phyloP scores from a whole-genome alignment of 192 early-diverging fungal genomes.

The Backusella australiensis region DNA sequence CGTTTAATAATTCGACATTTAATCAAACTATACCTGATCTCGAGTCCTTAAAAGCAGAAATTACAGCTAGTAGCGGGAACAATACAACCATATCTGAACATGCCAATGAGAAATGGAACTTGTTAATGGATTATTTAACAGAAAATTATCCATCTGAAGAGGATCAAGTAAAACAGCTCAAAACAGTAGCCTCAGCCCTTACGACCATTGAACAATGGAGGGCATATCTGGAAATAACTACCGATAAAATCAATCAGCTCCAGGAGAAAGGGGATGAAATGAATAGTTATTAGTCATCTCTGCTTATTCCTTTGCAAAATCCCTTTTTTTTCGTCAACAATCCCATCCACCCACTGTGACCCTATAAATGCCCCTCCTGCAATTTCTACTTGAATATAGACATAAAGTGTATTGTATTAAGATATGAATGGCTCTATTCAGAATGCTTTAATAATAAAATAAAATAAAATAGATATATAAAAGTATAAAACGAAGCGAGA shows the following conservation, averaged over 20 bases:
- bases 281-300: background rate
- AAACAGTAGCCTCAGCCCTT: background rate
- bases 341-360: background rate
- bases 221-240: background rate
- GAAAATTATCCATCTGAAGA: background rate
- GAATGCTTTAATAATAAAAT: constrained; percentile 3
- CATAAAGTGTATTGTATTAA: background rate
- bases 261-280: background rate
- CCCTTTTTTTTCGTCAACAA: too few relatives aligned
- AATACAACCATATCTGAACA: background rate
- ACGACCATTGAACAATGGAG: constrained; percentile 14
- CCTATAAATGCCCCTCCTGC: background rate
- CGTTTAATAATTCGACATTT: background rate
- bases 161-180: background rate
- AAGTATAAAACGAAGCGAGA: background rate
- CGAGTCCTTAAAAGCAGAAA: background rate
- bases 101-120: constrained; percentile 14
- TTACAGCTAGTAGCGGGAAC: background rate
- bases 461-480: background rate
- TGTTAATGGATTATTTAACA: background rate
- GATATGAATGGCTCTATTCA: background rate
- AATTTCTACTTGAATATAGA: too few relatives aligned
- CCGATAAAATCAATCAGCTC: background rate
- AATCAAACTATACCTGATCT: background rate
- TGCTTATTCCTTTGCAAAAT: background rate